phyloP scores from a whole-genome alignment of 1,139 yeast genomes.

The Arxiozyma slooffiae region DNA sequence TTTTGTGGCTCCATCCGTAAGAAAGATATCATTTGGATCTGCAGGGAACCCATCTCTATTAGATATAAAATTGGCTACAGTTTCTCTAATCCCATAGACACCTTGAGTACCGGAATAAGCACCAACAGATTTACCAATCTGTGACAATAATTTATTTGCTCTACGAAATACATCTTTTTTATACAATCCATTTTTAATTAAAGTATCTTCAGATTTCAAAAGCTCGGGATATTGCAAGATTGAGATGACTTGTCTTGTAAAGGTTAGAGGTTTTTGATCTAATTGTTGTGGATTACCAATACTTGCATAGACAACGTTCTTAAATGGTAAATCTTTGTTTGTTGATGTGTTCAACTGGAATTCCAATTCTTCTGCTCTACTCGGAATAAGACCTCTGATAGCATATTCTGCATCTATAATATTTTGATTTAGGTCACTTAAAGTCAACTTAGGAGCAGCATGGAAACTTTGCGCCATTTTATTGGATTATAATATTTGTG shows the following conservation, averaged over 20 bases:
- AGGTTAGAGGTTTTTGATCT: conserved; percentile 85
- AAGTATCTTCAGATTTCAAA: conserved; percentile 26
- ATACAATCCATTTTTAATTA: conserved; percentile 33
- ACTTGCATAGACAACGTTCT: conserved; percentile 70
- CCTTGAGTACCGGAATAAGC: conserved; percentile 95
- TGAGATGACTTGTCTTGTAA: conserved; percentile 83
- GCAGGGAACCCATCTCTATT: conserved; percentile 61
- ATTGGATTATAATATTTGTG: background rate
- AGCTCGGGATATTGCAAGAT: conserved; percentile 75
- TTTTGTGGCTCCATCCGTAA: conserved; percentile 91
- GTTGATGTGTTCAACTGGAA: conserved; percentile 44
- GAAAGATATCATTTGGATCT: conserved; percentile 59
- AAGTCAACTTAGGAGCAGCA: conserved; percentile 28
- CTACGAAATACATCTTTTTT: conserved; percentile 70
- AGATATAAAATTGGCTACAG: conserved; percentile 70
- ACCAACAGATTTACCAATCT: conserved; percentile 69
- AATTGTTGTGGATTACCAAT: conserved; percentile 96
- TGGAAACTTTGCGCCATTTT: conserved; percentile 5
- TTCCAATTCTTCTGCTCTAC: conserved; percentile 75
- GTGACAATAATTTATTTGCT: conserved; percentile 49
- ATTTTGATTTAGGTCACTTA: conserved; percentile 56
- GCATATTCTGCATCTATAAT: conserved; percentile 88
- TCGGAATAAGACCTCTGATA: conserved; percentile 84
- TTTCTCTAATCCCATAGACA: conserved; percentile 53
- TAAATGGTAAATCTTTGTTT: conserved; percentile 55